Base-by-base conservation (phyloP, 352 stramenopile species). In the Globisporangium barbulae region DNA sequence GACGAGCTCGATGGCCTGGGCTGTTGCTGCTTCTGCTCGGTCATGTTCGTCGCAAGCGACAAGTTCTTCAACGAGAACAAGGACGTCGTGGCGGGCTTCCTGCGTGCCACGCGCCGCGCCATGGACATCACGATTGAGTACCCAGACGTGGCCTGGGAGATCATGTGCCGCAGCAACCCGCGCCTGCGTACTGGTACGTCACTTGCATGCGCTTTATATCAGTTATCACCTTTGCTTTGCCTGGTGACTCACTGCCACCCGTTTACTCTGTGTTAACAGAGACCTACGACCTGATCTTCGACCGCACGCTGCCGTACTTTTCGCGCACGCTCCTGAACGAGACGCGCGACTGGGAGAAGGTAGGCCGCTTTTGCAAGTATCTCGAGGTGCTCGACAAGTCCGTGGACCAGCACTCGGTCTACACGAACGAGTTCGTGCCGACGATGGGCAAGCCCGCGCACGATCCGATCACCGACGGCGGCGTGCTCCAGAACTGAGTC, bases 51-150 rank as follows among this genome's bases (percentile, higher is more conserved):
- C 17, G 71, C 74, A 22, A 77, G 69, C 53, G 71, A 82, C 71
- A 67, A 69, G 59, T 82, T 71, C 73, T 82, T 78, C 61, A 71
- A 69, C 31, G 69, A 76, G 61, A 79, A 82, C 72, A 75, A 79
- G 59, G 71, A 82, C 25, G 45, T 71, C 22, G 68, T 79, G 31
- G 74, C 72, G 37, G 74, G 71, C 25, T 82, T 82, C 49, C 41
- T 82, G 48, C 74, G 74, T 42, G 74, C 74, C 13, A 82, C 74
- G 19, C 72, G 74, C 30, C 74, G 74, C 37, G 74, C 66, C 9
- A 82, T 82, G 74, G 74, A 82, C 55, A 76, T 82, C 54, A 76
- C 69, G 59, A 82, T 82, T 21, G 74, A 82, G 60, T 78, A 82
- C 63, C 74, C 74, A 17, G 74, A 82, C 60, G 61, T 72, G 5